Evolutionary conservation across 2,329 filamentous ascomycete genomes (phyloP), one percentile per base, ranked within the genome.

Genomic region (Fusarium anguioides): DNA sequence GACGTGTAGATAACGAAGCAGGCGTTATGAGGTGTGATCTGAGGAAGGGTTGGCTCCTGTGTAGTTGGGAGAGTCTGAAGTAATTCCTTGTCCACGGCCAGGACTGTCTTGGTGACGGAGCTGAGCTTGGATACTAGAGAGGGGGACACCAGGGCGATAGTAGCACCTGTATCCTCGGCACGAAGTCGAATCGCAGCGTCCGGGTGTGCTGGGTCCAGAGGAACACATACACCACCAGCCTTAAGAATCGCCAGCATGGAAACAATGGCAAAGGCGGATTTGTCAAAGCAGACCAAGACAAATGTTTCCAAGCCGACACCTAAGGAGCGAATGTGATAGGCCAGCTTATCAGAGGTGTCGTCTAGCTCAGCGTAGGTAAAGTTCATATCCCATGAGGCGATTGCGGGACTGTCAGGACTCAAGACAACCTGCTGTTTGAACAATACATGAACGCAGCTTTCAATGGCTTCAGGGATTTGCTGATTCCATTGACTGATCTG

Each of bases 1-100:
- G 69, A 71, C 0, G 69, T 71, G 18, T 65, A 71, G 7, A 71
- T 70, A 15, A 66, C 60, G 21, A 70, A 71, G 18, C 62, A 64
- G 9, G 60, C 64, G 8, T 70, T 70, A 5, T 37, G 15, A 2
- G 66, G 60, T 4, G 33, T 12, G 17, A 49, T 40, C 2, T 40
- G 29, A 0, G 59, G 60, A n/a, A 70, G 60, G 5, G 2, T 2
- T 3, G 9, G 0, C 0, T n/a, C 46, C 2, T 17, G 35, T 6
- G 40, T 0, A 3, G 14, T 23, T 7, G 29, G 11, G 6, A 63
- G 51, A 0, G 7, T 45, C 0, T 54, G 12, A 0, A 73, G 44
- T 0, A 72, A 42, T 3, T 54, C 4, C 3, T 15, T 27, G 5
- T 72, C 66, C 3, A 72, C 48, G 1, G 45, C 36, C 5, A 72